phyloP scores from a whole-genome alignment of 78 protist genomes.

The Dictyostelium discoideum region DNA sequence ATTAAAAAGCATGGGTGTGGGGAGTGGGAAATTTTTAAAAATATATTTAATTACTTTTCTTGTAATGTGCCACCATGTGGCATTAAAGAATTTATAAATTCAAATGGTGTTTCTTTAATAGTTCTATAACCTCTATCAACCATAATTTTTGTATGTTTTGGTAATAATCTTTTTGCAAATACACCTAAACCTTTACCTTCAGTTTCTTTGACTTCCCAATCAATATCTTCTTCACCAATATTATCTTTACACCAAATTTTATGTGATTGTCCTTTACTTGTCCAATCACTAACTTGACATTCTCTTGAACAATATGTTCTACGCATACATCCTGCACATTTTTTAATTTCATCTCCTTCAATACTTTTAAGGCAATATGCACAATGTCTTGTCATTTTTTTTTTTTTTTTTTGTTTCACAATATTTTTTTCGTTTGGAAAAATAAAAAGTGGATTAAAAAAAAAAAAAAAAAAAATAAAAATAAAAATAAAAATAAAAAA shows the following conservation, averaged over 20 bases:
- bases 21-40: too few relatives aligned
- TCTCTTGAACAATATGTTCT: conserved; percentile 30
- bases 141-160: conserved; percentile 46
- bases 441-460: too few relatives aligned
- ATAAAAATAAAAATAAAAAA: too few relatives aligned
- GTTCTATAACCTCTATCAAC: conserved; percentile 34
- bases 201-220: conserved; percentile 34
- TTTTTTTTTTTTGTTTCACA: too few relatives aligned
- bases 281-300: conserved; percentile 42
- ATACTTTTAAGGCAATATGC: conserved; percentile 22
- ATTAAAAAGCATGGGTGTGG: too few relatives aligned
- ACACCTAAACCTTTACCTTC: conserved; percentile 32
- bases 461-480: too few relatives aligned
- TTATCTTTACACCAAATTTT: conserved; percentile 36
- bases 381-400: conserved; percentile 23
- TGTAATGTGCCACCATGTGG: conserved; percentile 21
- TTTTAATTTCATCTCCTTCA: conserved; percentile 15
- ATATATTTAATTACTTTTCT: neutral
- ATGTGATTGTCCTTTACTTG: conserved; percentile 9
- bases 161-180: conserved; percentile 20
- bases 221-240: conserved; percentile 39
- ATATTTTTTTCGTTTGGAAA: too few relatives aligned
- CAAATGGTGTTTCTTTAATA: conserved; percentile 15
- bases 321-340: conserved; percentile 35
- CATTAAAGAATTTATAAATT: conserved; percentile 19